Evolutionary conservation across 306 rosid species (phyloP), one percentile per base, ranked within the genome.

Genomic region (Rubus idaeus): DNA sequence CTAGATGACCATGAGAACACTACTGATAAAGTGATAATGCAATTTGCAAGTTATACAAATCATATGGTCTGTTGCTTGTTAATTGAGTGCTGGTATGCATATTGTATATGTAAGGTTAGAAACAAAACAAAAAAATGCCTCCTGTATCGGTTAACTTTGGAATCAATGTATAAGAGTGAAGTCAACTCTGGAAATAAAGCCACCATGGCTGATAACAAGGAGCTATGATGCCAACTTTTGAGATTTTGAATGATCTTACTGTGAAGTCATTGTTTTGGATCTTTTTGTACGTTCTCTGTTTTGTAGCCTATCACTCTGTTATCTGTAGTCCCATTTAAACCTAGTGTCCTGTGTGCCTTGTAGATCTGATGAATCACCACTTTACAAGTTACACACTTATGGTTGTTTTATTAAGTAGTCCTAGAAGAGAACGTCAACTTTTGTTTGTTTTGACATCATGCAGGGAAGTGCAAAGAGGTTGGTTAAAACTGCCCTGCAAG

Each of bases 401-500:
- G 68, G 49, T 47, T 64, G 5, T 37, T 39, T 40, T 62, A 5
- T 67, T 30, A 35, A 47, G 46, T 8, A 45, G 9, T 37, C 51
- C 64, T 11, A 40, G 65, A 57, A 13, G 45, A 21, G 73, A 55
- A 21, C 42, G 68, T 58, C 68, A 44, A 73, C 20, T 50, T 11
- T 12, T 70, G 62, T 62, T 13, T 73, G 52, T 63, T 71, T 8
- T 30, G 21, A 76, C 70, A 76, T 82, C 67, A 71, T 88, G 84
- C 97, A 95, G 99, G 99, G 99, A 84, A 95, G 90, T 81, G 99
- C 99, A 70, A 89, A 81, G 86, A 87, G 91, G 85, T 83, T 95
- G 85, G 91, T 95, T 81, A 95, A 88, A 88, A 72, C 86, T 37
- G 98, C 98, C 4, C 87, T 93, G 41, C 96, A 89, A 79, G 86